phyloP scores from a whole-genome alignment of 179 eudicot species.

The Silene coronaria region DNA sequence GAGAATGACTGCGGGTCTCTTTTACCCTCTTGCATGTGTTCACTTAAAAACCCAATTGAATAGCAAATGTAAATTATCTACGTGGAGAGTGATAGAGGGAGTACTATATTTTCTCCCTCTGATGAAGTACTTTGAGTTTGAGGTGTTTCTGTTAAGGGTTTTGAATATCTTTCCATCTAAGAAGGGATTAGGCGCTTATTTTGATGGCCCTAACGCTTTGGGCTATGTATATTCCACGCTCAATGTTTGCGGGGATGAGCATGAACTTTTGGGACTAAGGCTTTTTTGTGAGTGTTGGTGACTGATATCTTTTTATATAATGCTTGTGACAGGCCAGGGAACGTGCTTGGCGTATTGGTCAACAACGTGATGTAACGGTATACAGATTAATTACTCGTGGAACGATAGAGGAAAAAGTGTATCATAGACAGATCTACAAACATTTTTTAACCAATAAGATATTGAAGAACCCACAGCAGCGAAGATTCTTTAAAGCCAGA shows the following conservation, averaged over 20 bases:
- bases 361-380: slow-evolving; percentile 74
- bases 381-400: slow-evolving; percentile 94
- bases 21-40: neutral
- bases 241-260: neutral
- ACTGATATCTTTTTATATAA: slow-evolving; percentile 11
- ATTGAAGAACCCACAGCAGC: slow-evolving; percentile 92
- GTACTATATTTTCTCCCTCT: neutral
- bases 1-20: neutral
- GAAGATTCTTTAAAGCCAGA: slow-evolving; percentile 87
- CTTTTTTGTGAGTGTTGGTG: neutral
- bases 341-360: slow-evolving; percentile 99
- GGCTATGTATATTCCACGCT: neutral
- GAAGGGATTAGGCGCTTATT: no score
- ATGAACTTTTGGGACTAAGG: neutral
- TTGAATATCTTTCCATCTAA: neutral
- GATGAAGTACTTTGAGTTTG: slow-evolving; percentile 9
- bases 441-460: slow-evolving; percentile 92
- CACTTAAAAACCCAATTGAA: neutral
- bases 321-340: slow-evolving; percentile 77
- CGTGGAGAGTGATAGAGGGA: neutral
- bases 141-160: neutral
- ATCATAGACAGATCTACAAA: slow-evolving; percentile 94
- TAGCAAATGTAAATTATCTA: neutral
- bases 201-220: neutral
- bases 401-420: slow-evolving; percentile 96